These are phyloP conservation scores for Lasiodiplodia sp. DNA, from an alignment of 2,329 filamentous ascomycete species.

Conservation along the genomic window DNA sequence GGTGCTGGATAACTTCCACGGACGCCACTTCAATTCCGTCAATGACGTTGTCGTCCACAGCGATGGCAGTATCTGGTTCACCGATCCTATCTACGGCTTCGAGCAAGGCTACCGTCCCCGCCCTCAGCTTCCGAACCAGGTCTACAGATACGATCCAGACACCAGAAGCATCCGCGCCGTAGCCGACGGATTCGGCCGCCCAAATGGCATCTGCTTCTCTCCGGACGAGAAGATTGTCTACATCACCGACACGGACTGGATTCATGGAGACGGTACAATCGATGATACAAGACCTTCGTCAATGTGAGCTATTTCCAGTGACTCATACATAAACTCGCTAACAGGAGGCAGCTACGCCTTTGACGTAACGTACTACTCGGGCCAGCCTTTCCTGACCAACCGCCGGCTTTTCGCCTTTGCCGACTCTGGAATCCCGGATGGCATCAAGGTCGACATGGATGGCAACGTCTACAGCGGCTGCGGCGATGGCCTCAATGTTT, in stretches of 20 bases:
- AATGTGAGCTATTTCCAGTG: slow-evolving; percentile 3
- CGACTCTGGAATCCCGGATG: slow-evolving; percentile 54
- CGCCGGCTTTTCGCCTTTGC: slow-evolving; percentile 62
- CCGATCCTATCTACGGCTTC: slow-evolving; percentile 47
- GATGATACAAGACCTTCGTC: slow-evolving; percentile 31
- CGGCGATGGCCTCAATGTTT: slow-evolving; percentile 60
- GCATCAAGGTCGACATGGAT: slow-evolving; percentile 60
- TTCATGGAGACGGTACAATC: slow-evolving; percentile 25
- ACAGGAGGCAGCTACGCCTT: slow-evolving; percentile 48
- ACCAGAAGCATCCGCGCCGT: slow-evolving; percentile 47
- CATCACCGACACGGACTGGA: slow-evolving; percentile 48
- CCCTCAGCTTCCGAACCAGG: slow-evolving; percentile 38
- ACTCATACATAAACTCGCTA: no score
- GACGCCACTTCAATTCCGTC: slow-evolving; percentile 51
- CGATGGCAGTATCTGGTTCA: slow-evolving; percentile 56
- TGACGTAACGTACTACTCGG: slow-evolving; percentile 52
- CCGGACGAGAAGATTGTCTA: slow-evolving; percentile 51
- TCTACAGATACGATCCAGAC: slow-evolving; percentile 49
- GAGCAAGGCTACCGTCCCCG: slow-evolving; percentile 37
- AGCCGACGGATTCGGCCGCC: slow-evolving; percentile 48
- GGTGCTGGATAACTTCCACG: slow-evolving; percentile 54
- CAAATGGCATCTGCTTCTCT: slow-evolving; percentile 54
- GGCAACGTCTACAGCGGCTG: slow-evolving; percentile 64
- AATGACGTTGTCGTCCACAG: slow-evolving; percentile 50
- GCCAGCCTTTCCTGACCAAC: slow-evolving; percentile 43